These are phyloP conservation scores for Serendipita sp. DNA, from an alignment of 768 basidiomycete genomes.

Conservation along the genomic window DNA sequence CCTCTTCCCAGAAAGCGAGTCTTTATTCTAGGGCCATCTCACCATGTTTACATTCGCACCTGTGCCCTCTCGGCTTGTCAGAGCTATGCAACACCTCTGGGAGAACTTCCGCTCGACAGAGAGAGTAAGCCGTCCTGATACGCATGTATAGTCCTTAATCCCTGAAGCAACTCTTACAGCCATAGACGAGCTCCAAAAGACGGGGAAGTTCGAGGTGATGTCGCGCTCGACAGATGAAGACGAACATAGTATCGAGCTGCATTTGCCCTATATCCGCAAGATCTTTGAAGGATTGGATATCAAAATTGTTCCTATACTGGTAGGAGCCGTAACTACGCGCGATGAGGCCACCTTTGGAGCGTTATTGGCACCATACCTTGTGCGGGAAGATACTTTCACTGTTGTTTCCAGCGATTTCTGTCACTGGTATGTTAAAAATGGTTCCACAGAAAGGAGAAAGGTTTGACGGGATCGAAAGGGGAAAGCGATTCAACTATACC, in stretches of 20 bases:
- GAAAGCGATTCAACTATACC: conserved; percentile 72
- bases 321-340: conserved; percentile 54
- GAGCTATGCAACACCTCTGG: conserved; percentile 73
- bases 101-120: conserved; percentile 60
- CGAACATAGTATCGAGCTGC: conserved; percentile 98
- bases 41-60: conserved; percentile 73
- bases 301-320: conserved; percentile 73
- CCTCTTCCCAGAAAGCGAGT: conserved; percentile 54
- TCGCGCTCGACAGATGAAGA: conserved; percentile 59
- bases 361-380: conserved; percentile 68
- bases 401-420: conserved; percentile 96
- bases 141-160: not conserved
- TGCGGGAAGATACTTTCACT: conserved; percentile 63
- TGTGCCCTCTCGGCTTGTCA: conserved; percentile 75
- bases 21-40: conserved; percentile 91
- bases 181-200: conserved; percentile 44
- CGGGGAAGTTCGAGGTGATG: conserved; percentile 60
- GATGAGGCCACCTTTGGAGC: conserved; percentile 49
- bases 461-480: conserved; percentile 34
- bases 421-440: conserved; percentile 54
- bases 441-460: not conserved
- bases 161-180: conserved; percentile 28
- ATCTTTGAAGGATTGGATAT: conserved; percentile 68
- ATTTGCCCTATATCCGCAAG: conserved; percentile 80
- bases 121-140: conserved; percentile 39